Percentiles rank a stretch among this genome's conserved stretches.
phyloP scores from a whole-genome alignment of 257 asterid species.

The Petunia secreta region DNA sequence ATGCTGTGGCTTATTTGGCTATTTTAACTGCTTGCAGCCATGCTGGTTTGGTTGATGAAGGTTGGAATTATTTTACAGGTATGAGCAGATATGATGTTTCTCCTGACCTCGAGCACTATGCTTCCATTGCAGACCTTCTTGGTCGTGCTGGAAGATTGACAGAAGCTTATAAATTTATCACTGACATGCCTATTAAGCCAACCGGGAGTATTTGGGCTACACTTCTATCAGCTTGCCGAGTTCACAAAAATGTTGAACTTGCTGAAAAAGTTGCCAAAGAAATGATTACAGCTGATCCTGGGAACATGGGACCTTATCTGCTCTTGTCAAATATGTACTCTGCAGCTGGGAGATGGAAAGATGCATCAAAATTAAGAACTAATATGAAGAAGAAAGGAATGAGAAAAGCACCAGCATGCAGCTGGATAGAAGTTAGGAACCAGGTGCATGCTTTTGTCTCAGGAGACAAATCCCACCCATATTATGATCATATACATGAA shows the following conservation, averaged over 20 bases:
- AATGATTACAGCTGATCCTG: slow-evolving; percentile 62
- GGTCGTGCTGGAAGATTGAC: slow-evolving; percentile 84
- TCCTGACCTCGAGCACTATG: slow-evolving; percentile 76
- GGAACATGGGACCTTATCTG: slow-evolving; percentile 52
- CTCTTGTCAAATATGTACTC: slow-evolving; percentile 74
- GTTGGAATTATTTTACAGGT: slow-evolving; percentile 55
- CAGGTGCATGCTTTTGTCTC: slow-evolving; percentile 67
- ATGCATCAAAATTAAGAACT: slow-evolving; percentile 63
- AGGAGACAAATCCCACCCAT: slow-evolving; percentile 73
- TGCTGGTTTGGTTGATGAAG: slow-evolving; percentile 86
- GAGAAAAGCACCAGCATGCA: slow-evolving; percentile 68
- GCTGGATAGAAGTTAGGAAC: slow-evolving; percentile 82
- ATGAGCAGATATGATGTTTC: slow-evolving; percentile 63
- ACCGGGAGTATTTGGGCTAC: slow-evolving; percentile 78
- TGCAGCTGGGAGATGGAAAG: slow-evolving; percentile 77
- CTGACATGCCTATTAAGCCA: slow-evolving; percentile 61
- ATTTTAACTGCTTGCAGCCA: slow-evolving; percentile 92
- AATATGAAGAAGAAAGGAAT: slow-evolving; percentile 64
- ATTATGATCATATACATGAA: slow-evolving; percentile 45
- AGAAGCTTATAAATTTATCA: slow-evolving; percentile 71
- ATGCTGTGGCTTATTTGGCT: slow-evolving; percentile 71
- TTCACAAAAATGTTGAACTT: slow-evolving; percentile 74
- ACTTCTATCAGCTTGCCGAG: slow-evolving; percentile 82
- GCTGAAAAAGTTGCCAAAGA: slow-evolving; percentile 79
- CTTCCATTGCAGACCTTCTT: slow-evolving; percentile 79